Evolutionary conservation across 2,329 filamentous ascomycete species (phyloP), one percentile per base, ranked within the genome.

Genomic region (Sporothrix euskadiensis): DNA sequence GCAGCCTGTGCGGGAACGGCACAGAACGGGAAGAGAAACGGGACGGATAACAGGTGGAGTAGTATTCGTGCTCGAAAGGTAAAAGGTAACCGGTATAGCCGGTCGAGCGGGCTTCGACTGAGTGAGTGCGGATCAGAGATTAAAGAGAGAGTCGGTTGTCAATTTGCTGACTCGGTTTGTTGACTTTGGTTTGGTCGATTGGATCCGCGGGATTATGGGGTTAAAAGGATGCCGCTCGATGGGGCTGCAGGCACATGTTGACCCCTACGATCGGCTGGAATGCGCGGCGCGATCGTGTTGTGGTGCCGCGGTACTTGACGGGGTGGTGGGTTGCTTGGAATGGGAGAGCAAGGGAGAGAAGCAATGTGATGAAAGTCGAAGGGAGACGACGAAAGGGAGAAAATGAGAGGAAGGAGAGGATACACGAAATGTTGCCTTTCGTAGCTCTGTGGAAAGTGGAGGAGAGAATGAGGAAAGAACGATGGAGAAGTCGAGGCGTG

Each of bases 171-270:
- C 35, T 35, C 10, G 47, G 32, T 19, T 52, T 44, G 35, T 19
- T 35, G 41, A 26, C 16, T 22, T 35, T 35, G 35, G 52, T 57
- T 16, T 47, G 47, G 26, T 66, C 72, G 49, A 70, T 73, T 30
- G 44, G 26, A 49, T 70, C 54, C n/a, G 47, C 30, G 44, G 59
- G 54, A 49, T 10, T 26, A 66, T 26, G 41, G 39, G 22, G 39
- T 71, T 61, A 71, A 63, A 52, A 44, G 57, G 47, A 49, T 44
- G 68, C 72, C 39, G 52, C 61, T 66, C 59, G 35, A 68, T 32
- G 61, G 69, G 39, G 41, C 72, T 22, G 73, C 56, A 57, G 35
- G 54, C 5, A 54, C 73, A 74, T 74, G 65, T 70, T 72, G 73
- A 63, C 30, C 14, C 56, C 35, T 66, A 39, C 49, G 39, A 63